Base-by-base conservation (phyloP, 169 alveolate genomes). In the Plasmodium vinckei region DNA sequence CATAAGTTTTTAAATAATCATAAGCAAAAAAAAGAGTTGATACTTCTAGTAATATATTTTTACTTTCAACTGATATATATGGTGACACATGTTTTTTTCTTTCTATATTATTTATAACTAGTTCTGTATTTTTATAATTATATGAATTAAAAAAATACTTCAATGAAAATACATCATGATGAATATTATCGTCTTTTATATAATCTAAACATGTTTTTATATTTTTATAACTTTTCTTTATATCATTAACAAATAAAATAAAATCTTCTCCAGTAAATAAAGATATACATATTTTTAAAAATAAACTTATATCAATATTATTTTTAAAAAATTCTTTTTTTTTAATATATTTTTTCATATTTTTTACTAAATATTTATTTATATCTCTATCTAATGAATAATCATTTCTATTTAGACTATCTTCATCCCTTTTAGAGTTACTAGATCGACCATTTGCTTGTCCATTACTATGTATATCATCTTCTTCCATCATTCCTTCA, bases 51-150 rank as follows among this genome's bases (percentile, higher is more conserved):
- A 82, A 21, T 5, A 82, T 67, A 42, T 82, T 82, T 53, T 67
- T 82, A 23, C 90, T 53, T 67, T 82, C 90, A 39, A 82, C 39
- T 23, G 82, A 82, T 9, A 67, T 56, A 39, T 53, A 82, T 17
- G 90, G 60, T 4, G 63, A 49, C 1, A 82, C 53, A 6, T 21
- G 2, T 10, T 82, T 82, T 9, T 39, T 53, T 27, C 42, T 42
- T 64, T 82, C 90, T 47, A 13, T 17, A 12, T 25, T 17, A 17
- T 54, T 82, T 3, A 72, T 67, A 5, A 82, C 73, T 5, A 82
- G 39, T 39, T 82, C 90, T 1, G 90, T 82, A 19, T 25, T 54
- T 3, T 49, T 15, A 15, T 82, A 82, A 42, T 46, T 13, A 59
- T 65, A 54, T 12, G 54, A 69, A 61, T 65, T 21, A 19, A 82